phyloP scores from a whole-genome alignment of 257 asterid species.

The Gentiana macrophylla region DNA sequence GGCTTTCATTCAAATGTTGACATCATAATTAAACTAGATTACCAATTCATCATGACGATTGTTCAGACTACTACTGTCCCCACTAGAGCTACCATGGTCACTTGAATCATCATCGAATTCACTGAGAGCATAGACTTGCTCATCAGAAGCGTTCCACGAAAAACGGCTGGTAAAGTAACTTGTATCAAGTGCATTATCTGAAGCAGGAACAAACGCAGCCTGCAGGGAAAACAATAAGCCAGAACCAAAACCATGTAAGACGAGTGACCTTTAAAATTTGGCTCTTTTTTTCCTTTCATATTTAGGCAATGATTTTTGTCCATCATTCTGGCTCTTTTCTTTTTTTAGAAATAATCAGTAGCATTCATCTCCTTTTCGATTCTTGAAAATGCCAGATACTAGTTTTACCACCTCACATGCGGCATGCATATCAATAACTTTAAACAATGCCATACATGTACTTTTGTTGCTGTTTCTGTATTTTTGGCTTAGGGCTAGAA shows the following conservation, averaged over 20 bases:
- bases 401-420: too few species aligned
- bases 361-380: too few species aligned
- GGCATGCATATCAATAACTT: too few species aligned
- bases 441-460: too few species aligned
- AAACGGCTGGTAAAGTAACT: constrained; percentile 93
- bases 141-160: constrained; percentile 94
- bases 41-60: constrained; percentile 94
- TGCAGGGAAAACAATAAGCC: constrained; percentile 15
- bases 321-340: too few species aligned
- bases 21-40: constrained; percentile 4
- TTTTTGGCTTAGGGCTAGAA: too few species aligned
- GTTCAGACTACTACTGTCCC: constrained; percentile 82
- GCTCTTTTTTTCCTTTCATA: too few species aligned
- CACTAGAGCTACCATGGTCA: constrained; percentile 71
- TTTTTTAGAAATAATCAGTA: too few species aligned
- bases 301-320: too few species aligned
- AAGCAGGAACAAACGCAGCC: constrained; percentile 96
- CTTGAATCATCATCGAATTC: constrained; percentile 89
- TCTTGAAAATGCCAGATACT: too few species aligned
- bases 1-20: not conserved
- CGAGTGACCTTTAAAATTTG: not conserved
- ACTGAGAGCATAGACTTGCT: constrained; percentile 70
- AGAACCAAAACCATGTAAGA: not conserved
- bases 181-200: constrained; percentile 88
- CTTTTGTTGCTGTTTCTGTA: too few species aligned